Conservation (phyloP, 2,329 filamentous ascomycete species). For the Cytospora piceae region DNA sequence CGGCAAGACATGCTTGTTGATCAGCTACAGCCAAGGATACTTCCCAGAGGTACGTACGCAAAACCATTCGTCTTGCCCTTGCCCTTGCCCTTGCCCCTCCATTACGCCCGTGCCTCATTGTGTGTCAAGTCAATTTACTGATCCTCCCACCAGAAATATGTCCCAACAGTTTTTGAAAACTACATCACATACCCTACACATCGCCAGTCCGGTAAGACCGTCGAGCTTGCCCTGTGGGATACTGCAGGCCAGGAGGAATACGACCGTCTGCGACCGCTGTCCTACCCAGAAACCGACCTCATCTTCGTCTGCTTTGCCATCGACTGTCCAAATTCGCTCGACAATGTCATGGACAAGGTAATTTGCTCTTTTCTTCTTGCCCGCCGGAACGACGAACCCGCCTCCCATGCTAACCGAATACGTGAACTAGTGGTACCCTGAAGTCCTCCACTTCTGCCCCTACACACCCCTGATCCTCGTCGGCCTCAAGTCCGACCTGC, state of each 20-base stretch:
- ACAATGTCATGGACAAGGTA: slow-evolving; percentile 99
- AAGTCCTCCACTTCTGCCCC: slow-evolving; percentile 98
- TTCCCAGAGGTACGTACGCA: slow-evolving; percentile 85
- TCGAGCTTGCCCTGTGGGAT: slow-evolving; percentile 97
- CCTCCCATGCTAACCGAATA: slow-evolving; percentile 12
- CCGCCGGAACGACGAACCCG: not conserved
- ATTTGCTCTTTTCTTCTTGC: slow-evolving; percentile 33
- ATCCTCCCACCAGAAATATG: slow-evolving; percentile 83
- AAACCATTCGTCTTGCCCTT: not conserved
- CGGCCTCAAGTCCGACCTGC: slow-evolving; percentile 95
- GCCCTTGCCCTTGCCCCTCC: slow-evolving; percentile 1
- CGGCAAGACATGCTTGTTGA: slow-evolving; percentile 97
- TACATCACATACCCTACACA: slow-evolving; percentile 98
- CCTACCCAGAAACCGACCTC: slow-evolving; percentile 96
- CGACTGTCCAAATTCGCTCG: slow-evolving; percentile 95
- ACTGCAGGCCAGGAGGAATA: slow-evolving; percentile 99
- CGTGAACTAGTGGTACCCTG: slow-evolving; percentile 84
- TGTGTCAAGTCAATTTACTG: slow-evolving; percentile 1
- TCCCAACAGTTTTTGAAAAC: slow-evolving; percentile 98
- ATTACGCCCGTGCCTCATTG: not conserved
- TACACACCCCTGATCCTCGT: slow-evolving; percentile 95
- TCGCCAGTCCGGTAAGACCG: slow-evolving; percentile 83
- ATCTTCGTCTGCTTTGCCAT: slow-evolving; percentile 99
- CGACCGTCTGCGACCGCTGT: slow-evolving; percentile 90
- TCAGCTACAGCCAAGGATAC: slow-evolving; percentile 98